These are phyloP conservation scores for Sphaerulina vaccinii DNA, from an alignment of 2,329 filamentous ascomycete genomes.

Conservation along the genomic window DNA sequence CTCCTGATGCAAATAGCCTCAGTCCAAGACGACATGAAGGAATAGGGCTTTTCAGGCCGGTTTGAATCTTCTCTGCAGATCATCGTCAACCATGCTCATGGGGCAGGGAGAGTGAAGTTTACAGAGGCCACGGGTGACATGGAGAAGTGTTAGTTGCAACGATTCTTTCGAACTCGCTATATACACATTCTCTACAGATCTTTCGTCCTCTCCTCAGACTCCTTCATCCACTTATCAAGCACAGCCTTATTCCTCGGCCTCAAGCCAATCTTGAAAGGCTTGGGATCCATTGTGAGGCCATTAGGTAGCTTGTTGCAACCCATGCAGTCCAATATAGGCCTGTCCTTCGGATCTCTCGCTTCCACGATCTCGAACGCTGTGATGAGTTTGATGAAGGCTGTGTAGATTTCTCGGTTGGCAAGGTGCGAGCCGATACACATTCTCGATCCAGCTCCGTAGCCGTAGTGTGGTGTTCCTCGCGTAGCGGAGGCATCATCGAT, in stretches of 20 bases:
- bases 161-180: too few relatives aligned
- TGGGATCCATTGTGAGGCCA: constrained; percentile 51
- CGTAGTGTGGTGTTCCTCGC: constrained; percentile 50
- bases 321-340: constrained; percentile 46
- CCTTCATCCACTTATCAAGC: constrained; percentile 48
- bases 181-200: constrained; percentile 16
- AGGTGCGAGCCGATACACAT: constrained; percentile 45
- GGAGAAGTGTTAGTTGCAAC: too few relatives aligned
- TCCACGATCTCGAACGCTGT: constrained; percentile 48
- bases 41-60: too few relatives aligned
- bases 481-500: constrained; percentile 41
- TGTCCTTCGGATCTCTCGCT: constrained; percentile 42
- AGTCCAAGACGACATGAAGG: too few relatives aligned
- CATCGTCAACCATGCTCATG: too few relatives aligned
- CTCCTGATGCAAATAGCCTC: too few relatives aligned
- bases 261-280: constrained; percentile 52
- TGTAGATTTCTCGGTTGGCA: constrained; percentile 44
- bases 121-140: too few relatives aligned
- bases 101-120: too few relatives aligned
- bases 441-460: constrained; percentile 46
- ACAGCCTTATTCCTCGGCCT: constrained; percentile 43
- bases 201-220: constrained; percentile 47
- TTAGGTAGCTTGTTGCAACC: constrained; percentile 49
- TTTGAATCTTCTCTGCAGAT: too few relatives aligned
- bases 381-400: constrained; percentile 51